phyloP scores from a whole-genome alignment of 2,329 filamentous ascomycete genomes.

The Paraconiothyrium sp. region DNA sequence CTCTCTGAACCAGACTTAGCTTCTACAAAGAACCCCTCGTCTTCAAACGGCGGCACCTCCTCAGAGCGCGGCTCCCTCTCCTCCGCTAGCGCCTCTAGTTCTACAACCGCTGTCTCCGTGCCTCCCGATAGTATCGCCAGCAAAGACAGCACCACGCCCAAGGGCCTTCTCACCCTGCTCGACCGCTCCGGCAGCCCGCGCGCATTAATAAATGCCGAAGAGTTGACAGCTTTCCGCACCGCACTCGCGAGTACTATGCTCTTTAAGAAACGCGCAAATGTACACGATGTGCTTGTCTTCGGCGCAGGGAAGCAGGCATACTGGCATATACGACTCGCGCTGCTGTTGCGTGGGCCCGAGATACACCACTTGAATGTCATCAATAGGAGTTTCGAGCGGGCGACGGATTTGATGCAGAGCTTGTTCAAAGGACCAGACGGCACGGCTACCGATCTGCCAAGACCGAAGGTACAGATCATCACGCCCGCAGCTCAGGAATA shows the following conservation, averaged over 20 bases:
- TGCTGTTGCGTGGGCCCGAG: conserved; percentile 74
- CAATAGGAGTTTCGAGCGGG: conserved; percentile 74
- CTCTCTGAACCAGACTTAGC: conserved; percentile 52
- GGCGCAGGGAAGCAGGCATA: conserved; percentile 90
- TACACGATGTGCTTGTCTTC: conserved; percentile 83
- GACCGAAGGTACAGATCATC: conserved; percentile 71
- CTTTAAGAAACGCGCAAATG: conserved; percentile 69
- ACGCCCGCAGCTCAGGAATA: conserved; percentile 78
- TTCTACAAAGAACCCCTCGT: conserved; percentile 29
- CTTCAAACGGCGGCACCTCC: conserved; percentile 18
- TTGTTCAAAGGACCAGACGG: conserved; percentile 61
- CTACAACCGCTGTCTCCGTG: conserved; percentile 30
- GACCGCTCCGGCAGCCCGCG: conserved; percentile 66
- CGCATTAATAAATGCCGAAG: conserved; percentile 72
- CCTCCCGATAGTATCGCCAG: conserved; percentile 31
- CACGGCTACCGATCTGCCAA: conserved; percentile 29
- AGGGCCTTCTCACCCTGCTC: conserved; percentile 68
- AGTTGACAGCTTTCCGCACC: conserved; percentile 75
- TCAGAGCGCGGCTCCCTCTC: conserved; percentile 44
- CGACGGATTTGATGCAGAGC: conserved; percentile 61
- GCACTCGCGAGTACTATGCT: conserved; percentile 71
- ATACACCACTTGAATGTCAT: conserved; percentile 85
- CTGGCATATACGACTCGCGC: conserved; percentile 88
- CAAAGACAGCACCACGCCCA: conserved; percentile 56
- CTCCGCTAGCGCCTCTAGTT: conserved; percentile 32